Evolutionary conservation across 2,329 filamentous ascomycete genomes (phyloP).

Genomic region (Lachnellula subtilissima): DNA sequence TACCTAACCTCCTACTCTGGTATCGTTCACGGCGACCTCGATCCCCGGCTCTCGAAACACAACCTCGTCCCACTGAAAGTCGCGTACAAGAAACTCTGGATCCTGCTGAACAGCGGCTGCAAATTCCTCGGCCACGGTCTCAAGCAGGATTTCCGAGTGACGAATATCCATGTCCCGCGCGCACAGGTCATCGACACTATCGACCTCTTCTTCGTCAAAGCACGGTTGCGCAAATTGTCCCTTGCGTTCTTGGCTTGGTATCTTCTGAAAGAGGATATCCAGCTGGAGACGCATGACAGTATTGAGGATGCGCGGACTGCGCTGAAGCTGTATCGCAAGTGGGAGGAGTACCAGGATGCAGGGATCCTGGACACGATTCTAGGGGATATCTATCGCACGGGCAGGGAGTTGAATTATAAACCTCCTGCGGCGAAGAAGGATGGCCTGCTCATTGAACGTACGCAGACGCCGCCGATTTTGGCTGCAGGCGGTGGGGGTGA

Average conservation of each 20-base stretch:
- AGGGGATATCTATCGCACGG: constrained; percentile 76
- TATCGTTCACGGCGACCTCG: constrained; percentile 79
- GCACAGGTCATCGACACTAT: constrained; percentile 91
- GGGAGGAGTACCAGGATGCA: constrained; percentile 80
- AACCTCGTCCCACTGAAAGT: constrained; percentile 83
- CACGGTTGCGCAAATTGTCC: constrained; percentile 78
- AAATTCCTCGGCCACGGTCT: constrained; percentile 91
- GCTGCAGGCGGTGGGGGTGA: constrained; percentile 14
- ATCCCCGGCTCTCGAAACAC: constrained; percentile 71
- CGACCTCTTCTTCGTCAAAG: constrained; percentile 79
- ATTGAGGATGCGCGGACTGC: constrained; percentile 94
- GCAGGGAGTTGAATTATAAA: constrained; percentile 52
- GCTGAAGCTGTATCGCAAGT: constrained; percentile 82
- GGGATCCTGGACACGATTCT: constrained; percentile 80
- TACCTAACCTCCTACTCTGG: constrained; percentile 94
- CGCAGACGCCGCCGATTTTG: constrained; percentile 50
- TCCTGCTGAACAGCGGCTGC: constrained; percentile 89
- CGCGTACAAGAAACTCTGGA: constrained; percentile 97
- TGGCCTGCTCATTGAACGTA: constrained; percentile 40
- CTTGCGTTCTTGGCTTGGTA: constrained; percentile 89
- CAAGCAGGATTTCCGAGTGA: constrained; percentile 93
- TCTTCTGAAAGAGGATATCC: constrained; percentile 88
- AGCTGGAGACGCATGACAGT: constrained; percentile 86
- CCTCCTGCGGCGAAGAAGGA: constrained; percentile 46
- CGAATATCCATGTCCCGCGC: constrained; percentile 93